A percentile compares a stretch with the other conserved stretches of the same genome.
phyloP scores from a whole-genome alignment of 371 early-diverging fungal genomes.

The Mortierella sp. region DNA sequence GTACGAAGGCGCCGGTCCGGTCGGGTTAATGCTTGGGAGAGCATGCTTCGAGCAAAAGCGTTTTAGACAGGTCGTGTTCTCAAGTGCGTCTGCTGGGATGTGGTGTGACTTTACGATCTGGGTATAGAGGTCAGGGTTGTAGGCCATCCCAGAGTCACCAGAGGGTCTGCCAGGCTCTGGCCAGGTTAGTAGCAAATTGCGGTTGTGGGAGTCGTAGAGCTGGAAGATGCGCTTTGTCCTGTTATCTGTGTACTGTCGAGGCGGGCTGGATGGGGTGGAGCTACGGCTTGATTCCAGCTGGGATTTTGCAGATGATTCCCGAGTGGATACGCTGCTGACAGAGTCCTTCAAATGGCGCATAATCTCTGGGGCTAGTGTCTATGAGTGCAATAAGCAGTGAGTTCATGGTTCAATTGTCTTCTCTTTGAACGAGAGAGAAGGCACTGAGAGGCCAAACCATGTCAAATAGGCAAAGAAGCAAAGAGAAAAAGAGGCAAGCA shows the following conservation, averaged over 20 bases:
- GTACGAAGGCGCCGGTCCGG: conserved; percentile 38
- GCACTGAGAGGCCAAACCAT: too few species aligned
- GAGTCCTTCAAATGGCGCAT: conserved; percentile 44
- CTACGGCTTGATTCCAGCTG: not conserved
- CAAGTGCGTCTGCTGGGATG: conserved; percentile 51
- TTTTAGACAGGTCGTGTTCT: conserved; percentile 51
- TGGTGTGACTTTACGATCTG: conserved; percentile 55
- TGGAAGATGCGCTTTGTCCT: conserved; percentile 59
- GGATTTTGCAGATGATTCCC: not conserved
- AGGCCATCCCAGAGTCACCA: conserved; percentile 26
- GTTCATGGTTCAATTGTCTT: not conserved
- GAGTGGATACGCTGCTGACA: conserved; percentile 4
- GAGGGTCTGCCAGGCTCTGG: conserved; percentile 49
- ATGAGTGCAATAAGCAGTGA: not conserved
- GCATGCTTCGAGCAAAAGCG: conserved; percentile 53
- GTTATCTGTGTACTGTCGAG: conserved; percentile 15
- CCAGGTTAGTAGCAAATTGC: conserved; percentile 58
- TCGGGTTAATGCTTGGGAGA: conserved; percentile 17
- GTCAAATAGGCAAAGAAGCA: too few species aligned
- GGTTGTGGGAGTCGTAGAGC: conserved; percentile 54
- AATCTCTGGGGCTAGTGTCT: conserved; percentile 50
- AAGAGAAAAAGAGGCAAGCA: too few species aligned
- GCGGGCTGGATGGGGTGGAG: conserved; percentile 26
- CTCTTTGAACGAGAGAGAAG: too few species aligned
- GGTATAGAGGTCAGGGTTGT: conserved; percentile 56